Base-by-base conservation (phyloP, 2,329 filamentous ascomycete species). In the Alternaria ventricosa region DNA sequence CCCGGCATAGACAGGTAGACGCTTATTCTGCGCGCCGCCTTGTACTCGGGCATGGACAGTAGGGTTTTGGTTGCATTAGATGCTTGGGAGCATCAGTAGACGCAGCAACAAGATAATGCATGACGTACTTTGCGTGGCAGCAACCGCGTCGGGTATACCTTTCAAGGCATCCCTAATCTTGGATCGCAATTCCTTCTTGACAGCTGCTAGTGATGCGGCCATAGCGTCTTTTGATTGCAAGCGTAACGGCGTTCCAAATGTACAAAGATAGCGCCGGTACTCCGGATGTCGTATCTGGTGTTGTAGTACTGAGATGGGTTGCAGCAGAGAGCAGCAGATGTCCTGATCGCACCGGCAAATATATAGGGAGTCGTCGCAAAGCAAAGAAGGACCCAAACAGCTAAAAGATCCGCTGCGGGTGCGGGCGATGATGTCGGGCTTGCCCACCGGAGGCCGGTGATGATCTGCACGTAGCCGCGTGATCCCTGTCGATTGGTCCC, bases 1-100 rank as follows among this genome's bases (percentile, higher is more conserved):
- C 85, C 83, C 1, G 94, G 94, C 96, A 99, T 99, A 11, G 95
- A 96, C 15, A 99, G 85, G 78, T 97, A 99, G 60, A 99, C 86
- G 71, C 92, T 94, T 74, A 99, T 88, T 57, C 88, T 87, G 64
- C 84, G 86, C 45, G 96, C 94, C 58, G 90, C 84, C 67, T 88
- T 83, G 78, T 97, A 99, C 58, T 93, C 91, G 55, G 87, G 85
- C 72, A 94, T 87, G 11, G 85, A 83, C 47, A 90, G 83, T 41
- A 97, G 82, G 7, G 86, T 83, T 57, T 88, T 85, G 68, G 90
- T 90, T 22, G 92, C 89, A 69, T 82, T 83, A 55, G 84, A 81
- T 71, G 92, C 93, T 96, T 78, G 33, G 18, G 8, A 41, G 44
- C 25, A 64, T 76, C 55, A 75, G 71, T 64, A 49, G 27, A 54